Conservation (phyloP, 1,284 basidiomycete genomes). For the Ustilago xerochloae region DNA sequence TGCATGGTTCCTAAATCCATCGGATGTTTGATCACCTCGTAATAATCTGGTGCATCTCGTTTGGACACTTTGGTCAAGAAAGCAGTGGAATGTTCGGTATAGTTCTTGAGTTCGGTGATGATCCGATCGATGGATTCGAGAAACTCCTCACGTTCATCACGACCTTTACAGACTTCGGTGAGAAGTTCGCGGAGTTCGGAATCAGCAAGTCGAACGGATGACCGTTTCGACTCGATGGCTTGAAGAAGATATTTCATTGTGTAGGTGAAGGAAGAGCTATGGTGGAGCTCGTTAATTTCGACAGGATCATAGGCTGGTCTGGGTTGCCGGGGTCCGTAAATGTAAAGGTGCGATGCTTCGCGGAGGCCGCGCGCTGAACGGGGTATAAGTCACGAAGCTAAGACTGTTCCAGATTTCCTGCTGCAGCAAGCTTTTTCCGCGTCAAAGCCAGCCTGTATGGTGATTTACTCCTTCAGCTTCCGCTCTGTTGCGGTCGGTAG, state of each 20-base stretch:
- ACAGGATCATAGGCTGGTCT: too few species aligned
- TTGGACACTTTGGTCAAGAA: conserved; percentile 66
- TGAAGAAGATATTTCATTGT: conserved; percentile 63
- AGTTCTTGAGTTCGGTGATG: conserved; percentile 64
- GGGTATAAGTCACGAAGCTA: too few species aligned
- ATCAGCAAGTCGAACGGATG: conserved; percentile 58
- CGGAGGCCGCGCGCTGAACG: too few species aligned
- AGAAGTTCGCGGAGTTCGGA: conserved; percentile 60
- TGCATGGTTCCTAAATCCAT: conserved; percentile 96
- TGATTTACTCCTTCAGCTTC: too few species aligned
- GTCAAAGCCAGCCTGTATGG: too few species aligned
- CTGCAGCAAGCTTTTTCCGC: too few species aligned
- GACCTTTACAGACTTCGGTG: conserved; percentile 59
- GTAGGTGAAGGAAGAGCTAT: conserved; percentile 12
- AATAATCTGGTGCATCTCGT: conserved; percentile 67
- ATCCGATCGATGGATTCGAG: conserved; percentile 66
- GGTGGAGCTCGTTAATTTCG: conserved; percentile 11
- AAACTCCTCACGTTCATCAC: conserved; percentile 65
- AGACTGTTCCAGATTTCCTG: too few species aligned
- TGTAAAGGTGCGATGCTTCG: too few species aligned
- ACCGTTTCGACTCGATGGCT: conserved; percentile 63
- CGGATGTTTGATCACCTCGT: conserved; percentile 63
- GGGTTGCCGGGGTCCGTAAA: too few species aligned
- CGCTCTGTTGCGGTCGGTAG: too few species aligned
- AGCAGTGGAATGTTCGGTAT: conserved; percentile 65